Evolutionary conservation across 2,329 filamentous ascomycete genomes (phyloP).

Genomic region (Periconia macrospinosa): DNA sequence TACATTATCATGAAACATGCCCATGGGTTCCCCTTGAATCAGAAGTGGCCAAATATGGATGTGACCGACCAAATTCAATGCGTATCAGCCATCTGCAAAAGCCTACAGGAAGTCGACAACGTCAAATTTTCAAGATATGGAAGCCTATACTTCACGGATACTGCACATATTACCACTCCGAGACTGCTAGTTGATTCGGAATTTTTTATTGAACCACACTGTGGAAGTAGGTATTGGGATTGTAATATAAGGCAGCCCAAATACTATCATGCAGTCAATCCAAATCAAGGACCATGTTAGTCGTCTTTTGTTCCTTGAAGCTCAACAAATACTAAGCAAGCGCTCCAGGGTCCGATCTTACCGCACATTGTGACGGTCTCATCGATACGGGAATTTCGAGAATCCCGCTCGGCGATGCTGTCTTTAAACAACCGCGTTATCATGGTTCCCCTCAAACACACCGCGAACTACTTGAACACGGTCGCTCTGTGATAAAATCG

Average conservation of each 20-base stretch:
- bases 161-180: conserved; percentile 12
- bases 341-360: conserved; percentile 38
- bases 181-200: conserved; percentile 16
- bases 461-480: conserved; percentile 32
- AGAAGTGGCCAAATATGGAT: conserved; percentile 40
- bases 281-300: conserved; percentile 47
- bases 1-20: conserved; percentile 47
- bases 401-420: conserved; percentile 28
- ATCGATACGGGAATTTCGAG: conserved; percentile 44
- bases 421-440: conserved; percentile 30
- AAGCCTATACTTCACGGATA: conserved; percentile 40
- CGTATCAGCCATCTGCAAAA: conserved; percentile 30
- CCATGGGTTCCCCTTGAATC: conserved; percentile 34
- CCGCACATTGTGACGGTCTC: conserved; percentile 40
- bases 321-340: conserved; percentile 12
- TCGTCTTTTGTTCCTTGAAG: conserved; percentile 7
- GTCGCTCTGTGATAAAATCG: conserved; percentile 30
- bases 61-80: conserved; percentile 37
- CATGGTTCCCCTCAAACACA: conserved; percentile 41
- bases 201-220: conserved; percentile 37
- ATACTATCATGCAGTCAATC: conserved; percentile 35
- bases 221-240: conserved; percentile 33
- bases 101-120: conserved; percentile 32
- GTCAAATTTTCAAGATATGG: conserved; percentile 45
- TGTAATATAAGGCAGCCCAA: conserved; percentile 32